Evolutionary conservation across 108 stramenopile genomes (phyloP), one percentile per base, ranked within the genome.

Genomic region (Stephanodiscus triporus): DNA sequence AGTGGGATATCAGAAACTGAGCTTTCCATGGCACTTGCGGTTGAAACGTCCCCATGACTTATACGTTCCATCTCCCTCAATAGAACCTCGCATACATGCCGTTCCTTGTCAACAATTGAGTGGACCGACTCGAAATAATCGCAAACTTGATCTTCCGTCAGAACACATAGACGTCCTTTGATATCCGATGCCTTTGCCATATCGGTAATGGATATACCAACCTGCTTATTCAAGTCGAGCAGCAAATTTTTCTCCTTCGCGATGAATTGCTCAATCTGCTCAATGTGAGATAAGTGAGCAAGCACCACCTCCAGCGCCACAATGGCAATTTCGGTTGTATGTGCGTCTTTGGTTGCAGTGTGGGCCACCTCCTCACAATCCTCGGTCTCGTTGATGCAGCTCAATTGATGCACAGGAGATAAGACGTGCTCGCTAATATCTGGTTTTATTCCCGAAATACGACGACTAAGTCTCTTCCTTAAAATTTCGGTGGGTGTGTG

Each of bases 71-170:
- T 86, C 68, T 87, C 88, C 65, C 66, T 66, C 63, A 84, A 84
- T 59, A 92, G 64, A 26, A 77, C 72, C 23, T 68, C 63, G 34
- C 84, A 75, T 22, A 80, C 71, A 43, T 77, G 68, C 30, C 75
- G 68, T 26, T 91, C 79, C 53, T 86, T 69, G 47, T 92, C 91
- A 6, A 91, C 76, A 76, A 87, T 91, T 10, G 86, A 55, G 37
- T 83, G 87, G 1, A 95, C 75, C 42, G 84, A 80, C 81, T 95
- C 94, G 82, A 92, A 92, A 67, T 95, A 95, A 61, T 89, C 85
- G 50, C 89, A 76, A 20, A 95, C 91, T 78, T 92, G 87, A 11
- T 91, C 91, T 77, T 92, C 90, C 0, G 85, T 81, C 11, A 88
- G 82, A 36, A 29, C 42, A 14, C 49, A 30, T 16, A 77, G 76